A percentile compares a stretch with the other conserved stretches of the same genome.
phyloP scores from a whole-genome alignment of 75 land plant species.

The Chamaecyparis obtusa region DNA sequence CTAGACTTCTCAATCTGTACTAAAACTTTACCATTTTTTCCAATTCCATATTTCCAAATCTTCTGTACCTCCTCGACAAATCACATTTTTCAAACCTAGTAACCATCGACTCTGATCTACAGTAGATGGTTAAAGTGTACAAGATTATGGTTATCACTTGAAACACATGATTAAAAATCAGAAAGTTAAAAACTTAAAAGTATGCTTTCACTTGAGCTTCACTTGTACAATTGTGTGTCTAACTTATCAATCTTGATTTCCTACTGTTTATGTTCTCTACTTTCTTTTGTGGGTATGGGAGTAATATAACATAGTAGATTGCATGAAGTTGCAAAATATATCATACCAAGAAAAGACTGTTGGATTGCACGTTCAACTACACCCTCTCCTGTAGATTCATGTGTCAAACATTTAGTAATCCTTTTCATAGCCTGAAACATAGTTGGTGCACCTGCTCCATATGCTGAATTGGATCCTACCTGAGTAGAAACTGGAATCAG shows the following conservation, averaged over 20 bases:
- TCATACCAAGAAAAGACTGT: slow-evolving; percentile 88
- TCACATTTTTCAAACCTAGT: too few species aligned
- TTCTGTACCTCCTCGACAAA: too few species aligned
- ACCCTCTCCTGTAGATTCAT: slow-evolving; percentile 47
- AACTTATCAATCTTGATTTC: background rate
- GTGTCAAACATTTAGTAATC: slow-evolving; percentile 47
- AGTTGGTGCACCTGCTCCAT: slow-evolving; percentile 97
- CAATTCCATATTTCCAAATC: too few species aligned
- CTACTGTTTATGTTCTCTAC: background rate
- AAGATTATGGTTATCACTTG: background rate
- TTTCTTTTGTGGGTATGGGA: background rate
- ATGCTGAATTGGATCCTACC: slow-evolving; percentile 94
- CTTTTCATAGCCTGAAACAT: slow-evolving; percentile 97
- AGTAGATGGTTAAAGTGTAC: background rate
- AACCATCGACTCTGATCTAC: background rate
- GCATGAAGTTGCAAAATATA: background rate
- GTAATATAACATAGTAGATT: background rate
- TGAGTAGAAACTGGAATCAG: slow-evolving; percentile 23
- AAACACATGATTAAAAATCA: too few species aligned
- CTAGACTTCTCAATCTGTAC: too few species aligned
- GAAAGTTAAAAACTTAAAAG: background rate
- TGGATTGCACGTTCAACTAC: slow-evolving; percentile 82
- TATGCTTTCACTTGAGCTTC: background rate
- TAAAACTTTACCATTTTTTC: too few species aligned
- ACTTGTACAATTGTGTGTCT: background rate